These are phyloP conservation scores for Metarhizium humberi DNA, from an alignment of 2,329 filamentous ascomycete species.

Conservation along the genomic window DNA sequence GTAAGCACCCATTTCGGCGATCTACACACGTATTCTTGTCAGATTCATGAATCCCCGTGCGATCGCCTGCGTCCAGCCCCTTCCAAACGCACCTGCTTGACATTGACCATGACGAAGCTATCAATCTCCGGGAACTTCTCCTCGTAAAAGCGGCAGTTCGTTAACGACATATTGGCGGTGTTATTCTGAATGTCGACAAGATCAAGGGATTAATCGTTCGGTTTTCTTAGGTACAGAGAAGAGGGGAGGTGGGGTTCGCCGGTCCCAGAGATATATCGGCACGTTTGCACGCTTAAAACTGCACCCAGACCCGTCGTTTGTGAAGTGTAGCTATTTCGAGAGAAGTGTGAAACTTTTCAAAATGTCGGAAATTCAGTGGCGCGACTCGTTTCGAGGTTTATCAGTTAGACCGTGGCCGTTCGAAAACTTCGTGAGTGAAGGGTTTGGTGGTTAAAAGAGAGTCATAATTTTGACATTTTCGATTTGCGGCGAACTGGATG, in stretches of 20 bases:
- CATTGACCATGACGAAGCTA: constrained; percentile 99
- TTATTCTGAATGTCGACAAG: constrained; percentile 38
- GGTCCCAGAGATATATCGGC: constrained; percentile 10
- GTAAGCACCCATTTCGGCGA: constrained; percentile 99
- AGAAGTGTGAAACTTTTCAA: not conserved
- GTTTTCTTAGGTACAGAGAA: constrained; percentile 4
- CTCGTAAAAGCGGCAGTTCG: constrained; percentile 95
- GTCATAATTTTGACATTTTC: constrained; percentile 32
- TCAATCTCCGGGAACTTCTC: constrained; percentile 93
- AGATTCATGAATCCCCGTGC: not conserved
- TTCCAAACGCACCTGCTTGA: constrained; percentile 75
- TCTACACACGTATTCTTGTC: constrained; percentile 40
- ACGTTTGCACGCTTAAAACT: not conserved
- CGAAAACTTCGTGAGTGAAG: not conserved
- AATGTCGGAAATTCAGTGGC: not conserved
- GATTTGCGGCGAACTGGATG: constrained; percentile 21
- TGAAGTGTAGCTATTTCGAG: not conserved
- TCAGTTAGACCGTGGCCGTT: not conserved
- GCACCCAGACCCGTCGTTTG: not conserved
- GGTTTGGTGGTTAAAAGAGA: constrained; percentile 1
- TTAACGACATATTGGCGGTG: constrained; percentile 76
- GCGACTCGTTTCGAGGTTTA: not conserved
- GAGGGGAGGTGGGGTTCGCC: constrained; percentile 19
- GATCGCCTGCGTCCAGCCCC: not conserved
- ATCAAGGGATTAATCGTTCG: constrained; percentile 14